These are phyloP conservation scores for Thelonectria blattea DNA, from an alignment of 2,329 filamentous ascomycete genomes.

Conservation along the genomic window DNA sequence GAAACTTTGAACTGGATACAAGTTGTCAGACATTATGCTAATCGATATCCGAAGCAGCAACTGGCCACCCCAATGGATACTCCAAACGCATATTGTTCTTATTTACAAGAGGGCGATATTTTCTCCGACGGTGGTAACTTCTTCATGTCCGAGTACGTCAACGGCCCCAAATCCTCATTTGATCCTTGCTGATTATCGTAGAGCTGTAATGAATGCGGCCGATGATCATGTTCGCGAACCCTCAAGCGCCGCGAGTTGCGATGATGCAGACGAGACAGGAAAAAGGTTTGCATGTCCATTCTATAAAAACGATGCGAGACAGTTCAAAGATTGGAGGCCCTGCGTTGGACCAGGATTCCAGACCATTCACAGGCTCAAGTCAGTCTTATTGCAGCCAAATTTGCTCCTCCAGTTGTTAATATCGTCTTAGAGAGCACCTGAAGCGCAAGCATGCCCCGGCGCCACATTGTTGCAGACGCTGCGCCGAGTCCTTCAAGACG, in stretches of 20 bases:
- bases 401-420: not conserved
- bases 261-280: not conserved
- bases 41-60: too few species aligned
- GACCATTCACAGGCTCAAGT: not conserved
- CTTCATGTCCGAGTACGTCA: not conserved
- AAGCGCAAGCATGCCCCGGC: not conserved
- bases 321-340: not conserved
- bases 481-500: not conserved
- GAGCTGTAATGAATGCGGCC: not conserved
- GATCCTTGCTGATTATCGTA: not conserved
- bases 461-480: not conserved
- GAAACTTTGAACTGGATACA: too few species aligned
- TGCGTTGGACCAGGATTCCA: not conserved
- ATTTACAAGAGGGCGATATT: too few species aligned
- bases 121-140: too few species aligned
- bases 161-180: not conserved
- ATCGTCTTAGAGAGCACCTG: not conserved
- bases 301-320: not conserved
- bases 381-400: not conserved
- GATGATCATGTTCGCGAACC: not conserved
- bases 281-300: constrained; percentile 1
- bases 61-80: too few species aligned
- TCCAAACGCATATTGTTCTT: too few species aligned
- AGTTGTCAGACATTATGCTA: too few species aligned
- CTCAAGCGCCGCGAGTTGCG: not conserved